phyloP scores from a whole-genome alignment of 2,329 filamentous ascomycete species.

The Tolypocladium tropicale region DNA sequence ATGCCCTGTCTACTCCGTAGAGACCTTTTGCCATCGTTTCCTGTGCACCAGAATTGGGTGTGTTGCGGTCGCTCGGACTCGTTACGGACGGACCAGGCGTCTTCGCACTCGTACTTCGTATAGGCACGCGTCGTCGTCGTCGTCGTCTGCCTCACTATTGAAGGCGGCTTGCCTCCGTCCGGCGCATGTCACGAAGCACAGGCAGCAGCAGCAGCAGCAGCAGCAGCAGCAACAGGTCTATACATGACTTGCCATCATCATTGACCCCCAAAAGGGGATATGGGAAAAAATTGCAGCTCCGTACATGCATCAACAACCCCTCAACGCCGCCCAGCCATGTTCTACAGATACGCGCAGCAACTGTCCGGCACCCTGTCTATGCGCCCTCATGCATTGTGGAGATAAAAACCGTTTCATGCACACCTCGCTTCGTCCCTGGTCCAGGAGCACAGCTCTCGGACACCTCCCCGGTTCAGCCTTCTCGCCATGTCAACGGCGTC shows the following conservation, averaged over 20 bases:
- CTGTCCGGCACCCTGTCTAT: not conserved
- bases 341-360: not conserved
- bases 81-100: not conserved
- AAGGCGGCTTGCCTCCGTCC: not conserved
- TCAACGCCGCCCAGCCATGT: not conserved
- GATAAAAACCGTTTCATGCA: not conserved
- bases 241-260: not conserved
- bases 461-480: not conserved
- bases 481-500: slow-evolving; percentile 12
- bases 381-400: not conserved
- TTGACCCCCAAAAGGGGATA: not conserved
- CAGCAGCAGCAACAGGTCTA: not conserved
- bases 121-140: not conserved
- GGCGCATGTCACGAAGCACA: too few species aligned
- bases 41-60: not conserved
- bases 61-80: not conserved
- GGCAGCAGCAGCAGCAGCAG: too few species aligned
- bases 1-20: too few species aligned
- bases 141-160: not conserved
- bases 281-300: not conserved
- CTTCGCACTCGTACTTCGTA: not conserved
- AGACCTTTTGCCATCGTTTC: too few species aligned
- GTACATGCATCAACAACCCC: not conserved
- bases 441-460: not conserved
- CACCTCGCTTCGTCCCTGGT: not conserved